These are phyloP conservation scores for Themeda triandra DNA, from an alignment of 176 grass and related monocot genomes.

Conservation along the genomic window DNA sequence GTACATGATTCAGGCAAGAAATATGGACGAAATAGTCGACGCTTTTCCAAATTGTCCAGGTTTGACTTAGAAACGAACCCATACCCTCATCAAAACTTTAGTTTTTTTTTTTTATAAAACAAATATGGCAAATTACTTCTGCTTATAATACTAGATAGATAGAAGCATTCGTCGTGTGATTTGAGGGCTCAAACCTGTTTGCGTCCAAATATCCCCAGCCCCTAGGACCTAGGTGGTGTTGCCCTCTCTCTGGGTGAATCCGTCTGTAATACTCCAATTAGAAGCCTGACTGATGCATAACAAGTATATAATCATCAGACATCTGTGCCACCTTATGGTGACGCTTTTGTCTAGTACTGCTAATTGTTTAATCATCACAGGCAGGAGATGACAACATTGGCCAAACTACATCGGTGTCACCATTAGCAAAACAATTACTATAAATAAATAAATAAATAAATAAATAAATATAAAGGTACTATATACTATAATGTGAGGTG, in stretches of 20 bases:
- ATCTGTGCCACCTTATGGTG: not conserved
- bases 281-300: not conserved
- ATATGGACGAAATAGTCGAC: not conserved
- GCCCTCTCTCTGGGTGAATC: too few relatives aligned
- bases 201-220: too few relatives aligned
- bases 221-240: too few relatives aligned
- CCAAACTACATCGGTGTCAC: constrained; percentile 9
- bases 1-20: too few relatives aligned
- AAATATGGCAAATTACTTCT: not conserved
- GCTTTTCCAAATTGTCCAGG: not conserved
- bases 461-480: not conserved
- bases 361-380: not conserved
- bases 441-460: not conserved
- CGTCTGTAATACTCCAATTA: too few relatives aligned
- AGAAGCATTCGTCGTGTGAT: too few relatives aligned
- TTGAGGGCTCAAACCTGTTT: too few relatives aligned
- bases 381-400: not conserved
- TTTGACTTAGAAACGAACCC: not conserved
- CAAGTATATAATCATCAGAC: not conserved
- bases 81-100: not conserved
- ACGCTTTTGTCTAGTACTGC: not conserved
- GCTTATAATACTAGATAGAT: too few relatives aligned
- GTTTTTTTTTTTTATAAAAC: too few relatives aligned
- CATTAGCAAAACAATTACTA: not conserved
- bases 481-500: not conserved